These are phyloP conservation scores for Epichloe hybrida DNA, from an alignment of 2,329 filamentous ascomycete species.

Conservation along the genomic window DNA sequence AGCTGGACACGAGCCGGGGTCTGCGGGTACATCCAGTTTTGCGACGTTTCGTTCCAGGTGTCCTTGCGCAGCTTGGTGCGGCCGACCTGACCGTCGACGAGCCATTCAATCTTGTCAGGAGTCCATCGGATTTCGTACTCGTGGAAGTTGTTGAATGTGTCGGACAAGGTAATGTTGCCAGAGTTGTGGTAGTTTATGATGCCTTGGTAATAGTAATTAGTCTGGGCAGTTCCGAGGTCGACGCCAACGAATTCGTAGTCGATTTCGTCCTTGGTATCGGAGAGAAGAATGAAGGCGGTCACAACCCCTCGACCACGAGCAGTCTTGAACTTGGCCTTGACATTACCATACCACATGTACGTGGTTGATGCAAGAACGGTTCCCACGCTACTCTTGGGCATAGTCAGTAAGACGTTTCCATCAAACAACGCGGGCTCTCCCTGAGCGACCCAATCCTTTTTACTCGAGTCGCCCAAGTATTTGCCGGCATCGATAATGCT, in stretches of 20 bases:
- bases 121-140: constrained; percentile 91
- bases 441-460: constrained; percentile 80
- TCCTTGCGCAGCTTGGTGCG: constrained; percentile 62
- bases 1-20: constrained; percentile 83
- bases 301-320: constrained; percentile 78
- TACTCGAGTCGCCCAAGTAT: constrained; percentile 73
- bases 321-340: constrained; percentile 74
- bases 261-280: constrained; percentile 94
- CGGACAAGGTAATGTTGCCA: constrained; percentile 51
- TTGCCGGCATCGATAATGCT: constrained; percentile 55
- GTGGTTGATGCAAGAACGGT: constrained; percentile 71
- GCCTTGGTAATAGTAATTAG: constrained; percentile 96
- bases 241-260: constrained; percentile 90
- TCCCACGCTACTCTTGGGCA: constrained; percentile 73
- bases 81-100: constrained; percentile 65
- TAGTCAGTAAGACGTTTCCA: constrained; percentile 68
- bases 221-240: constrained; percentile 66
- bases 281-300: constrained; percentile 92
- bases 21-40: constrained; percentile 80
- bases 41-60: constrained; percentile 74
- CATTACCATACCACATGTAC: constrained; percentile 96
- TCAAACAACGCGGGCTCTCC: constrained; percentile 59
- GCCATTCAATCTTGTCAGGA: constrained; percentile 75
- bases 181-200: constrained; percentile 74
- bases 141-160: constrained; percentile 71